Base-by-base conservation (phyloP, 2,329 filamentous ascomycete genomes). In the Xenoacremonium recifei region DNA sequence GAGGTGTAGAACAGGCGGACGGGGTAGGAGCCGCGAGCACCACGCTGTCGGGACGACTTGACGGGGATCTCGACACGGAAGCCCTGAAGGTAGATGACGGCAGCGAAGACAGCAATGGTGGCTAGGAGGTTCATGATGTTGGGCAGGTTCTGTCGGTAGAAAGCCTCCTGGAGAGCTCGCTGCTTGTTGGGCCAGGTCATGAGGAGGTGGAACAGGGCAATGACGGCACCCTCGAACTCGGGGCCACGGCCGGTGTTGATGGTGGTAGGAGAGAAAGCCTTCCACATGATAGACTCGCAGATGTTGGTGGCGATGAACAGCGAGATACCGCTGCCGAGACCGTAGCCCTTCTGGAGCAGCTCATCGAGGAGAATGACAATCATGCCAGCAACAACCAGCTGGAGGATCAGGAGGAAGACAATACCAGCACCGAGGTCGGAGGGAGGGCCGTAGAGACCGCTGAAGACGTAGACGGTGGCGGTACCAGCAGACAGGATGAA, bases 301-400 rank as follows among this genome's bases (percentile, higher is more conserved):
- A 99, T 97, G 82, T 97, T 97, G 77, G 93, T 99, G 57, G 93
- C 93, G 67, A 99, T 99, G 81, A 99, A 99, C 53, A 99, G 87
- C 35, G 92, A 97, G 69, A 99, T 99, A 74, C 93, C 93, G 66
- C 89, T 95, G 72, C 93, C 93, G 53, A 99, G 86, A 71, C 93
- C 93, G 64, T 99, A 99, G 57, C 93, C 93, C 83, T 99, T 99
- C 77, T 99, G 95, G 61, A 99, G 86, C 47, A 99, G 85, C 80
- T 99, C 93, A 63, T 99, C 93, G 45, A 99, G 88, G 47, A 99
- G 88, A 70, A 99, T 97, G 71, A 99, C 95, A 65, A 99, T 96
- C 73, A 99, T 84, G 62, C 93, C 95, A 58, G 95, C 93, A 63
- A 96, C 85, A 60, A 99, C 90, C 55, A 99, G 85, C 80, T 99